Evolutionary conservation across 371 early-diverging fungal genomes (phyloP).

Genomic region (Funneliformis caledonium): DNA sequence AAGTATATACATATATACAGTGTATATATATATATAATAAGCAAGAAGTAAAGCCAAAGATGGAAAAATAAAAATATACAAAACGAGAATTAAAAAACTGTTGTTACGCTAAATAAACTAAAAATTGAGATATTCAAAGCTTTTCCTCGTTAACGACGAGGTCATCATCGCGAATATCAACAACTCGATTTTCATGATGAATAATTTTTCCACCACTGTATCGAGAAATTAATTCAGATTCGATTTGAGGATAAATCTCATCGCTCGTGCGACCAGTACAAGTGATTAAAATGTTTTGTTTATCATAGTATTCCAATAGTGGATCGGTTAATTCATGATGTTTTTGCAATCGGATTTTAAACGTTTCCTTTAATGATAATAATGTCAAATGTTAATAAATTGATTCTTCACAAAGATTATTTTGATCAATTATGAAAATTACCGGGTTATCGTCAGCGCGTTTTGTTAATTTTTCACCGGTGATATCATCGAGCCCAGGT

Average conservation of each 20-base stretch:
- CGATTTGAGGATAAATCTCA: constrained; percentile 87
- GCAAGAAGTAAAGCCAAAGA: too few relatives aligned
- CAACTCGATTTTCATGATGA: background rate
- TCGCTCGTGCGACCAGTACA: constrained; percentile 83
- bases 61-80: too few relatives aligned
- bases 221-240: constrained; percentile 29
- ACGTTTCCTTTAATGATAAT: constrained; percentile 63
- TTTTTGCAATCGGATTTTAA: constrained; percentile 78
- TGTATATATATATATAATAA: too few relatives aligned
- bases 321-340: constrained; percentile 79
- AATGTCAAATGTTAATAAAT: background rate
- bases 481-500: constrained; percentile 88
- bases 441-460: constrained; percentile 91
- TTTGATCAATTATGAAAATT: constrained; percentile 35
- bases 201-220: constrained; percentile 2
- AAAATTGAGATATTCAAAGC: too few relatives aligned
- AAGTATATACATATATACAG: too few relatives aligned
- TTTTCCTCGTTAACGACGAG: too few relatives aligned
- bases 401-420: background rate
- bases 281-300: constrained; percentile 64
- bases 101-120: too few relatives aligned
- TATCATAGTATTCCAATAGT: constrained; percentile 77
- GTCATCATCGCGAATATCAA: too few relatives aligned
- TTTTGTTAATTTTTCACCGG: constrained; percentile 87
- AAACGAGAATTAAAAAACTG: too few relatives aligned